These are phyloP conservation scores for Purshia tridentata DNA, from an alignment of 306 rosid genomes.

Conservation along the genomic window DNA sequence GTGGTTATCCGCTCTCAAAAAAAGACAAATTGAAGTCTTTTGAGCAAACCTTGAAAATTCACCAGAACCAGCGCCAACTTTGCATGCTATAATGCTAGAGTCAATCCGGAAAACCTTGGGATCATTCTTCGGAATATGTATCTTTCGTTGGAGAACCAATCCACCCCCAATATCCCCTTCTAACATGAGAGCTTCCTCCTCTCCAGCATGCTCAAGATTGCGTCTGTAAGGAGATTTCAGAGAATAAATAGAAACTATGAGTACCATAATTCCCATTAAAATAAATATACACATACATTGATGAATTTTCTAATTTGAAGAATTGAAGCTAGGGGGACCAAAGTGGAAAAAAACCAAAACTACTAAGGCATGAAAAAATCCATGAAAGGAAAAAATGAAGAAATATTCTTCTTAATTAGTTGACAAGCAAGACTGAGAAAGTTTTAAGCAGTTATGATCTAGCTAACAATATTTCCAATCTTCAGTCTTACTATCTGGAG, in stretches of 20 bases:
- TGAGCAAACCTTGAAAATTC: slow-evolving; percentile 86
- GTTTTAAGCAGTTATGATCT: too few species aligned
- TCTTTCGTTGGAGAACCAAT: slow-evolving; percentile 62
- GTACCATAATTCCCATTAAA: background rate
- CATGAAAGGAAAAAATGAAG: too few species aligned
- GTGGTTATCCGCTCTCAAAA: too few species aligned
- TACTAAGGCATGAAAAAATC: too few species aligned
- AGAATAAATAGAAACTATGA: slow-evolving; percentile 10
- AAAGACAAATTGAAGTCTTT: background rate
- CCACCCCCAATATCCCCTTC: slow-evolving; percentile 96
- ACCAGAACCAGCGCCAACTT: slow-evolving; percentile 94
- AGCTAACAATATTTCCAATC: background rate
- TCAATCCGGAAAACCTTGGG: slow-evolving; percentile 49
- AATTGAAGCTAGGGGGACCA: too few species aligned
- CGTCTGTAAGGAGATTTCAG: slow-evolving; percentile 45
- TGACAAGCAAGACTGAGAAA: too few species aligned
- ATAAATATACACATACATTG: background rate
- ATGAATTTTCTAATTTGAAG: too few species aligned
- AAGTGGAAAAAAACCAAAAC: too few species aligned
- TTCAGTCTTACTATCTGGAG: background rate
- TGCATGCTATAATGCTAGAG: slow-evolving; percentile 72
- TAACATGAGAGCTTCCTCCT: slow-evolving; percentile 59
- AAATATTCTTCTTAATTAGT: too few species aligned
- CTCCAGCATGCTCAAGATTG: slow-evolving; percentile 64
- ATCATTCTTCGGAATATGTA: slow-evolving; percentile 53